phyloP scores from a whole-genome alignment of 306 rosid genomes.

The Trifolium fragiferum region DNA sequence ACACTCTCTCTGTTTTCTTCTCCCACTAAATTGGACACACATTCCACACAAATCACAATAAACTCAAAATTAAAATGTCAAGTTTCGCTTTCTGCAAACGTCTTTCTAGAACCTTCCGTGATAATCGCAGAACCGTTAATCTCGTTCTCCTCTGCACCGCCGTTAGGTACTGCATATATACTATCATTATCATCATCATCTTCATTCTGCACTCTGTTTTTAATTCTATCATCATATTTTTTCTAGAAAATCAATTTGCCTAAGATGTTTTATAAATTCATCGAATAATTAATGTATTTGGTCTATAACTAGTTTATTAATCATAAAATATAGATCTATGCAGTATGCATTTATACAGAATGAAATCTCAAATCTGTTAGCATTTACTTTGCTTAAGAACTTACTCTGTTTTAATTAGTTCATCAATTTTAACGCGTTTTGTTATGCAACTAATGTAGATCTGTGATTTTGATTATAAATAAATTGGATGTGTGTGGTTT shows the following conservation, averaged over 20 bases:
- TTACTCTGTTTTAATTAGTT: conserved; percentile 2
- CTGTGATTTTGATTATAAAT: background rate
- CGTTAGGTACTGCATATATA: conserved; percentile 60
- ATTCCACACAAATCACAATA: background rate
- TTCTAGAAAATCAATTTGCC: background rate
- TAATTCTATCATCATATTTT: no score
- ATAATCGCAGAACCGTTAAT: conserved; percentile 57
- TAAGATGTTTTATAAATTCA: no score
- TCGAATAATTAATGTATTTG: no score
- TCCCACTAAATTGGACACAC: conserved; percentile 35
- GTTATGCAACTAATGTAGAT: background rate
- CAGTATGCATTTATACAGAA: background rate
- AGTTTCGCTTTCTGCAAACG: conserved; percentile 45
- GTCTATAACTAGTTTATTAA: background rate
- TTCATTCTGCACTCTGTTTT: background rate
- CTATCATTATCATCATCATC: background rate
- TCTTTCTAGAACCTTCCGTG: conserved; percentile 59
- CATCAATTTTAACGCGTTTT: background rate
- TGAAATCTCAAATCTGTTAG: no score
- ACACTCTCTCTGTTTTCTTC: conserved; percentile 12
- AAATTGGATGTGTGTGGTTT: background rate
- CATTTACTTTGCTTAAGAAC: background rate
- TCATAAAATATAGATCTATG: conserved; percentile 1
- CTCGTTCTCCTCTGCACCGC: conserved; percentile 70
- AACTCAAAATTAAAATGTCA: conserved; percentile 47